Percentiles rank a stretch among this genome's conserved stretches.
These are phyloP conservation scores for Gossypium davidsonii DNA, from an alignment of 441 rosid genomes.

Conservation along the genomic window DNA sequence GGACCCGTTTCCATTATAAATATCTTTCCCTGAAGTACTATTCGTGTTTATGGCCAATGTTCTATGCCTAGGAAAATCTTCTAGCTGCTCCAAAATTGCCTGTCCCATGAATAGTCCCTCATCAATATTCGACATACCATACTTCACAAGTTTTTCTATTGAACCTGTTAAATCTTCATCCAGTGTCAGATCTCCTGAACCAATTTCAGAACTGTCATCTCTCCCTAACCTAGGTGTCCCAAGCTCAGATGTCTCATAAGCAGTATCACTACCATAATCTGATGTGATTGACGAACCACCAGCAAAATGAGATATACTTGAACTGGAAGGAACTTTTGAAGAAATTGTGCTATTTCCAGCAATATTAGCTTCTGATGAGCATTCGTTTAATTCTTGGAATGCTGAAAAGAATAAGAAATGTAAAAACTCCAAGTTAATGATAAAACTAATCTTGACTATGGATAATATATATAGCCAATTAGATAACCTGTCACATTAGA, in stretches of 20 bases:
- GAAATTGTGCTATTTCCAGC: slow-evolving; percentile 35
- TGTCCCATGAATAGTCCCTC: slow-evolving; percentile 87
- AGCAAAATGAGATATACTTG: slow-evolving; percentile 45
- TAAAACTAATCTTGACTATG: neutral
- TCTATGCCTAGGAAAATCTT: slow-evolving; percentile 65
- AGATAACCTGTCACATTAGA: neutral
- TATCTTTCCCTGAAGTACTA: slow-evolving; percentile 35
- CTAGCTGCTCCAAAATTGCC: slow-evolving; percentile 77
- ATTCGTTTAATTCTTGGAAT: slow-evolving; percentile 61
- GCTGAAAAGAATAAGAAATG: slow-evolving; percentile 43
- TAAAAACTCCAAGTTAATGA: slow-evolving; percentile 3
- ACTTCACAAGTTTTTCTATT: slow-evolving; percentile 60
- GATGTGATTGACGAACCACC: slow-evolving; percentile 71
- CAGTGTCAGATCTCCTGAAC: slow-evolving; percentile 45
- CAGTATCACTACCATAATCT: slow-evolving; percentile 91
- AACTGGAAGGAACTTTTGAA: slow-evolving; percentile 34
- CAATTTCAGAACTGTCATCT: slow-evolving; percentile 56
- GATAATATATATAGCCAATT: neutral
- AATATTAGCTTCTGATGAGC: slow-evolving; percentile 41
- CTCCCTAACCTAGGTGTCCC: slow-evolving; percentile 71
- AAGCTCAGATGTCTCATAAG: slow-evolving; percentile 83
- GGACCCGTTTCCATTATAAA: slow-evolving; percentile 42
- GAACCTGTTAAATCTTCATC: slow-evolving; percentile 64
- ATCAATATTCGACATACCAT: slow-evolving; percentile 74
- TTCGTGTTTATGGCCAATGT: slow-evolving; percentile 37